Evolutionary conservation across 805 yeast genomes (phyloP).

Genomic region (Cyberlindnera galapagoensis): DNA sequence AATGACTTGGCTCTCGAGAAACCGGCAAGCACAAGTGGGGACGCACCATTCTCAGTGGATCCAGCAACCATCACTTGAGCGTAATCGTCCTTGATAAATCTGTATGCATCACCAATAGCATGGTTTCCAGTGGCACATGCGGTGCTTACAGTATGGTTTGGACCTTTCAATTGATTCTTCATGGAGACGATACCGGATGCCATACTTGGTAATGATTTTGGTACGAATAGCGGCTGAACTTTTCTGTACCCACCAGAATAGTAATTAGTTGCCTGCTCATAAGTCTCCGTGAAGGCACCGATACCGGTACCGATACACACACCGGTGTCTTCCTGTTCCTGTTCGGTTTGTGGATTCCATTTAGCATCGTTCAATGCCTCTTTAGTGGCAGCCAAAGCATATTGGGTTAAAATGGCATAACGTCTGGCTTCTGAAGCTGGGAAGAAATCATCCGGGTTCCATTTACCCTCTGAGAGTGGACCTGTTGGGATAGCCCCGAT

Average conservation of each 20-base stretch:
- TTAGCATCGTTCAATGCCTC: constrained; percentile 73
- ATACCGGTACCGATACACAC: constrained; percentile 92
- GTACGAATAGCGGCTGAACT: constrained; percentile 82
- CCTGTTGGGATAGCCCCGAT: constrained; percentile 71
- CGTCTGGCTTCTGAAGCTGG: constrained; percentile 40
- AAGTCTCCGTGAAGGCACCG: constrained; percentile 74
- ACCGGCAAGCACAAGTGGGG: constrained; percentile 84
- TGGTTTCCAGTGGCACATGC: constrained; percentile 98
- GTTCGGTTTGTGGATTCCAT: constrained; percentile 35
- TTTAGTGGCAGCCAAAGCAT: constrained; percentile 66
- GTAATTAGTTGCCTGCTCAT: constrained; percentile 53
- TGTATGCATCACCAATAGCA: constrained; percentile 86
- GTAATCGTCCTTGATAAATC: constrained; percentile 72
- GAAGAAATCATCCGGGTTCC: constrained; percentile 48
- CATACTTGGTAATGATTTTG: constrained; percentile 82
- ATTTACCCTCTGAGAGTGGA: constrained; percentile 33
- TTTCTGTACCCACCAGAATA: constrained; percentile 50
- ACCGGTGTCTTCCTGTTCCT: constrained; percentile 41
- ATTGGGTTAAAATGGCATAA: constrained; percentile 67
- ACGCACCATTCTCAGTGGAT: constrained; percentile 84
- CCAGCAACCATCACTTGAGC: constrained; percentile 90
- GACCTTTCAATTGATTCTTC: constrained; percentile 70
- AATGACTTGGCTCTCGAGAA: constrained; percentile 86
- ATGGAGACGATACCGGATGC: constrained; percentile 90
- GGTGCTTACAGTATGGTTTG: constrained; percentile 81